These are phyloP conservation scores for Pichia gijzeniarum DNA, from an alignment of 805 yeast species.

Conservation along the genomic window DNA sequence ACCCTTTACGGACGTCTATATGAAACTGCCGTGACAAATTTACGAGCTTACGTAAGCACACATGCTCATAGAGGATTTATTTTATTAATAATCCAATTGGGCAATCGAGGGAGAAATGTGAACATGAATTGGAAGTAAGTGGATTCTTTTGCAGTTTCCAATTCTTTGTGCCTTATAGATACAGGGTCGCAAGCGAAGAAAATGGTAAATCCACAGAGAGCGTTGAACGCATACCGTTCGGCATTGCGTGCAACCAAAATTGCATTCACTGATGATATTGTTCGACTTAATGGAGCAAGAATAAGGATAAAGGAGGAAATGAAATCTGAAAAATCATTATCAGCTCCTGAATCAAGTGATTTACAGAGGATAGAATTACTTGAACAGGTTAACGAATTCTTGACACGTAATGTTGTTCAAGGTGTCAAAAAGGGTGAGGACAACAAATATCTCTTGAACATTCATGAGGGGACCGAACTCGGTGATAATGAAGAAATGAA, in stretches of 20 bases:
- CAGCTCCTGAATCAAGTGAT: constrained; percentile 42
- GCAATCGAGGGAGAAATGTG: too few species aligned
- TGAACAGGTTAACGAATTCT: constrained; percentile 63
- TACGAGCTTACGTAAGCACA: too few species aligned
- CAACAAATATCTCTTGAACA: constrained; percentile 50
- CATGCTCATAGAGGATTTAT: too few species aligned
- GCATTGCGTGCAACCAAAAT: constrained; percentile 60
- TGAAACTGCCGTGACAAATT: too few species aligned
- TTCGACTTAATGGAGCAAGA: constrained; percentile 54
- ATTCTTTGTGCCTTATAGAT: background rate
- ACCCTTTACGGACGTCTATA: too few species aligned
- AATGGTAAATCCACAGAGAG: constrained; percentile 15
- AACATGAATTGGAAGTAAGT: too few species aligned
- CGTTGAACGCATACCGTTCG: constrained; percentile 49
- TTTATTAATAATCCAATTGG: too few species aligned
- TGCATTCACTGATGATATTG: constrained; percentile 48
- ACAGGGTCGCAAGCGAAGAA: too few species aligned
- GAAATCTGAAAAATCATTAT: constrained; percentile 27
- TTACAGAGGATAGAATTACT: constrained; percentile 49
- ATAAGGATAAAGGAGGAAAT: constrained; percentile 50
- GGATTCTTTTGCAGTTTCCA: background rate
- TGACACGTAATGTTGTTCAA: constrained; percentile 79
- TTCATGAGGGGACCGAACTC: constrained; percentile 77
- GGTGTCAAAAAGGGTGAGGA: constrained; percentile 44
- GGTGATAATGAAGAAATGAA: constrained; percentile 86